phyloP scores from a whole-genome alignment of 257 asterid species.

The Mitragyna speciosa region DNA sequence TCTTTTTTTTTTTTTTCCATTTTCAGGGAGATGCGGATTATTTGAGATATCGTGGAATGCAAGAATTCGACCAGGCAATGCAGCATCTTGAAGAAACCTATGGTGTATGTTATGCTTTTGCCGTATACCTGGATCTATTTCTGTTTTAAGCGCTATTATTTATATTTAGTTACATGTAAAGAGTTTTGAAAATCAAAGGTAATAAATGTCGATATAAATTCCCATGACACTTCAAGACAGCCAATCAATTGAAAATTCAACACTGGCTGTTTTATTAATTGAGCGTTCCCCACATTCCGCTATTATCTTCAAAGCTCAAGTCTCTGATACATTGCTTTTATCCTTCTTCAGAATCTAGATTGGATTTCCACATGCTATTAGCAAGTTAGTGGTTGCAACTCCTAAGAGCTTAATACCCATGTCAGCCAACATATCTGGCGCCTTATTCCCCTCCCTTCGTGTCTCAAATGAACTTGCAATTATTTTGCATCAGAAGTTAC shows the following conservation, averaged over 20 bases:
- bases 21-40: conserved; percentile 82
- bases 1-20: conserved; percentile 27
- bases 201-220: neutral
- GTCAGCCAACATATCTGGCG: neutral
- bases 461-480: neutral
- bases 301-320: neutral
- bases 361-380: neutral
- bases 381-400: neutral
- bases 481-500: neutral
- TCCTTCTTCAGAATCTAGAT: neutral
- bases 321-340: neutral
- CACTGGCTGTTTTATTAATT: neutral
- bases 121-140: conserved; percentile 21
- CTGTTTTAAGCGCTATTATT: conserved; percentile 1
- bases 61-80: conserved; percentile 95
- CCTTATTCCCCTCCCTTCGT: neutral
- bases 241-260: neutral
- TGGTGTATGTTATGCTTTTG: conserved; percentile 52
- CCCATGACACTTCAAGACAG: neutral
- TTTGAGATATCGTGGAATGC: conserved; percentile 81
- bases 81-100: conserved; percentile 89
- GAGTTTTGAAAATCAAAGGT: neutral
- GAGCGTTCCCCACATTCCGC: neutral
- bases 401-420: neutral
- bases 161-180: neutral